phyloP scores from a whole-genome alignment of 2,329 filamentous ascomycete species.

The Fusarium xyrophilum region DNA sequence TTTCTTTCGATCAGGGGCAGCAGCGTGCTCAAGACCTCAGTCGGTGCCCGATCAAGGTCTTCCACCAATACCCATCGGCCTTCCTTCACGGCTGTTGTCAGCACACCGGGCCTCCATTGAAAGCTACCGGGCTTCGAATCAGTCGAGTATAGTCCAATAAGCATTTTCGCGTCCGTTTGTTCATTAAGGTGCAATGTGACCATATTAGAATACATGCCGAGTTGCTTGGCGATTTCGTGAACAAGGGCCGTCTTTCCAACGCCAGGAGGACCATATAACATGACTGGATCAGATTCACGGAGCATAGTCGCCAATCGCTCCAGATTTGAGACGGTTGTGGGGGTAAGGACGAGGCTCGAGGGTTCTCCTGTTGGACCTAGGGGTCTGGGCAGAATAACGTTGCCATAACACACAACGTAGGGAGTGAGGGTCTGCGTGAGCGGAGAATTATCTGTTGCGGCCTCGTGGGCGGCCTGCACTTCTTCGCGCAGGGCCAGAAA shows the following conservation, averaged over 20 bases:
- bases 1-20: constrained; percentile 90
- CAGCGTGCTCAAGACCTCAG: constrained; percentile 91
- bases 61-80: constrained; percentile 97
- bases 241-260: constrained; percentile 90
- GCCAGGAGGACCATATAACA: constrained; percentile 83
- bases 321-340: constrained; percentile 76
- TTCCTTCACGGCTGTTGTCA: constrained; percentile 92
- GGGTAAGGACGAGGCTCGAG: constrained; percentile 69
- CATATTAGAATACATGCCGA: constrained; percentile 82
- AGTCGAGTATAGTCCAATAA: constrained; percentile 92
- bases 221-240: constrained; percentile 78
- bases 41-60: constrained; percentile 92
- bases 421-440: constrained; percentile 59
- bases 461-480: constrained; percentile 39
- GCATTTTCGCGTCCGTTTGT: constrained; percentile 96
- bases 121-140: constrained; percentile 89
- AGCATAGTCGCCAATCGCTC: constrained; percentile 72
- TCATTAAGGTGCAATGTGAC: constrained; percentile 96
- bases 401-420: constrained; percentile 69
- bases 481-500: constrained; percentile 53
- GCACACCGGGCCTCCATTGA: constrained; percentile 86
- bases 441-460: constrained; percentile 12
- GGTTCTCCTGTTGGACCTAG: constrained; percentile 55
- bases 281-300: constrained; percentile 71
- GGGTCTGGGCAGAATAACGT: constrained; percentile 71